Evolutionary conservation across 1,284 basidiomycete genomes (phyloP).

Genomic region (Amylostereum areolatum): DNA sequence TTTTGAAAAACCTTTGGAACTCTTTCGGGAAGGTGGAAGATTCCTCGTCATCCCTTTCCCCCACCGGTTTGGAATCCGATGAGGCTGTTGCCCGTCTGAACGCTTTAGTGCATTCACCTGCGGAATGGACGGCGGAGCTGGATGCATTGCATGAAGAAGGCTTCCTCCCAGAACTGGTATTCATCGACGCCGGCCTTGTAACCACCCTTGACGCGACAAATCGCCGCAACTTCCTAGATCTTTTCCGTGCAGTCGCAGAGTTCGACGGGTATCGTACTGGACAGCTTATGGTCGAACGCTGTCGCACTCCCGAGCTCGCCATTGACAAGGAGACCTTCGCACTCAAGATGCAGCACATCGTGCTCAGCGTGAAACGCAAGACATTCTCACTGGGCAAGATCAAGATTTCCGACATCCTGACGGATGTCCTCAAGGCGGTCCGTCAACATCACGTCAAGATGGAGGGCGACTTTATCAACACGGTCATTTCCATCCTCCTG

Average conservation of each 20-base stretch:
- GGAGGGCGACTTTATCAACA: conserved; percentile 98
- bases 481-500: conserved; percentile 89
- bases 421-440: conserved; percentile 85
- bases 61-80: conserved; percentile 43
- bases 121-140: conserved; percentile 72
- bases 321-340: conserved; percentile 94
- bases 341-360: conserved; percentile 94
- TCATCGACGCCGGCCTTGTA: conserved; percentile 94
- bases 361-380: conserved; percentile 90
- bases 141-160: conserved; percentile 61
- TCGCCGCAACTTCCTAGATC: conserved; percentile 90
- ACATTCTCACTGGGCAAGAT: conserved; percentile 96
- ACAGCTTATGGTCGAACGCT: conserved; percentile 94
- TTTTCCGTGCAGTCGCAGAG: conserved; percentile 92
- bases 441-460: conserved; percentile 94
- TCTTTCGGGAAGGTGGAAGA: conserved; percentile 31
- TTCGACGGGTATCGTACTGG: conserved; percentile 97
- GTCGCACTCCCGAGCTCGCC: conserved; percentile 87
- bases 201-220: conserved; percentile 81
- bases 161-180: conserved; percentile 91
- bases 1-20: conserved; percentile 51
- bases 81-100: conserved; percentile 67
- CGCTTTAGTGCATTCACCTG: conserved; percentile 46
- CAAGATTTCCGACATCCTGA: conserved; percentile 91
- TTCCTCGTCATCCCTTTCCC: conserved; percentile 27